These are phyloP conservation scores for Gaeumannomyces sp. DNA, from an alignment of 2,329 filamentous ascomycete genomes.

Conservation along the genomic window DNA sequence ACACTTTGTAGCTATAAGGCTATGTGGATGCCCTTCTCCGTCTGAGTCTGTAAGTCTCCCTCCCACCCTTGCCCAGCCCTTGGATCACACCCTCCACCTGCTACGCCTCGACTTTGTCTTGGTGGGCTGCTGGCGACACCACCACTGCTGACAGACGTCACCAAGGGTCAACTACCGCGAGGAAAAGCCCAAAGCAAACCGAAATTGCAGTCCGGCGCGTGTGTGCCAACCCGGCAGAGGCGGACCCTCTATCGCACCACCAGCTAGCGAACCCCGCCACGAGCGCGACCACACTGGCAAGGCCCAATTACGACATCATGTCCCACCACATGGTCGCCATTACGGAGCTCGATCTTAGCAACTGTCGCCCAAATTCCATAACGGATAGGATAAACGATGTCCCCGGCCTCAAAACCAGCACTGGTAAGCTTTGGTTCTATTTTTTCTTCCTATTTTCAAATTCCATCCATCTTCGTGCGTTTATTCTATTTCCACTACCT, in stretches of 20 bases:
- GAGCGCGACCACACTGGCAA: background rate
- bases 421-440: conserved; percentile 40
- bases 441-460: conserved; percentile 14
- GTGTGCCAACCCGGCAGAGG: background rate
- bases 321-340: conserved; percentile 19
- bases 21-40: background rate
- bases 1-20: background rate
- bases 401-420: conserved; percentile 52
- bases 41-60: background rate
- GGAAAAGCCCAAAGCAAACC: background rate
- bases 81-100: background rate
- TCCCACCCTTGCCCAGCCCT: background rate
- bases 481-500: conserved; percentile 8
- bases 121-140: background rate
- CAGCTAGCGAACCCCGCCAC: conserved; percentile 2
- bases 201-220: background rate
- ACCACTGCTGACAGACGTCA: background rate
- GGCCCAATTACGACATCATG: conserved; percentile 4
- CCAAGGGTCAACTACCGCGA: background rate
- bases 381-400: conserved; percentile 50
- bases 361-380: conserved; percentile 40
- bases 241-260: no score
- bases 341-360: conserved; percentile 45
- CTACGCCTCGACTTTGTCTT: background rate
- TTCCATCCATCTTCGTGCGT: no score